Evolutionary conservation across 805 yeast species (phyloP), one percentile per base, ranked within the genome.

Genomic region (Kockiozyma suomiensis): DNA sequence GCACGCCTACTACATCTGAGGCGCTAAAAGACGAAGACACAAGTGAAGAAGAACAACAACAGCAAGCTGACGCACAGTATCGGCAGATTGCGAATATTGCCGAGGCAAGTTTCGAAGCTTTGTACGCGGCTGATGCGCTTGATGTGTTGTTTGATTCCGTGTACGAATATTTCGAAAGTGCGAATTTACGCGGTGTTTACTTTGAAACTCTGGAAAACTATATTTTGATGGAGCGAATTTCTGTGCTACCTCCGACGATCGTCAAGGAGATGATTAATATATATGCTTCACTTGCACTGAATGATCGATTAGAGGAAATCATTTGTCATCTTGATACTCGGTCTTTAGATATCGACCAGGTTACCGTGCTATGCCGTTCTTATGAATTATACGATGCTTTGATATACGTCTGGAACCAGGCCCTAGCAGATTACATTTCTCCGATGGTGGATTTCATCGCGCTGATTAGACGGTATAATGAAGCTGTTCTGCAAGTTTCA

Each of bases 331-430:
- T 93, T 26, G 92, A 91, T 67, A 78, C 88, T 7, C 67, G 76
- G 5, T 80, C 84, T 12, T 78, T 94, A 52, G 97, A 93, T 69
- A 81, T 93, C 38, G 97, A 93, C 72, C 75, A 85, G 23, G 85
- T 96, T 0, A 78, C 90, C 13, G 78, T 77, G 12, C 73, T 88
- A 17, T 86, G 97, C 70, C 75, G 76, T 41, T 70, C 78, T 61
- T 76, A 85, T 66, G 74, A 80, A 6, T 74, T 92, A 4, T 76
- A 78, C 37, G 96, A 89, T 54, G 81, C 89, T 38, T 74, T 82
- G 50, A 79, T 84, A 0, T 90, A 83, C 70, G 81, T 94, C 19
- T 88, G 93, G 88, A 89, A 84, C 65, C 76, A 75, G 1, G 74
- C 90, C 3, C 75, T 94, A 42, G 73, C 79, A 23, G 98, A 94